Conservation (phyloP, 1,284 basidiomycete genomes). For the Ceratobasidium sp. region DNA sequence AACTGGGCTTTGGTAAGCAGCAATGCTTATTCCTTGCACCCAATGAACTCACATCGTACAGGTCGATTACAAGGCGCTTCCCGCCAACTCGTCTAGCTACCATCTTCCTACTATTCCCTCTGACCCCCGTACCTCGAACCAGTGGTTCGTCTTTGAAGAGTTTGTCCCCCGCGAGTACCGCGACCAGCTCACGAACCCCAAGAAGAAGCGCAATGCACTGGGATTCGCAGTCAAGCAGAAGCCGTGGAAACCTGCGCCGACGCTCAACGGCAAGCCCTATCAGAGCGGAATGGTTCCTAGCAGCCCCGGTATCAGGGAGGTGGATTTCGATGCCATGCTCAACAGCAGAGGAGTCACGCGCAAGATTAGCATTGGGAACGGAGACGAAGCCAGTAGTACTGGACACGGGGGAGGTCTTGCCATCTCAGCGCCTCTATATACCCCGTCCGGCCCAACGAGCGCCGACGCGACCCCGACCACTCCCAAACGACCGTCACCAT, state of each 20-base stretch:
- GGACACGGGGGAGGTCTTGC: not conserved
- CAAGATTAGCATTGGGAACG: constrained; percentile 63
- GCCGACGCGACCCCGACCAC: constrained; percentile 40
- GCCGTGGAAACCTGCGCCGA: constrained; percentile 77
- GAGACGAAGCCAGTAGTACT: constrained; percentile 41
- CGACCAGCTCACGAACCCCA: constrained; percentile 66
- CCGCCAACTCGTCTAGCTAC: constrained; percentile 47
- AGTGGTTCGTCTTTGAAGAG: constrained; percentile 83
- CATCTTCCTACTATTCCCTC: constrained; percentile 43
- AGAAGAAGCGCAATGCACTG: constrained; percentile 49
- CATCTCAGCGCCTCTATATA: constrained; percentile 31
- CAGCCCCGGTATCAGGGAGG: constrained; percentile 59
- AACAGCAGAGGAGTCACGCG: constrained; percentile 58
- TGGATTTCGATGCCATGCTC: constrained; percentile 81
- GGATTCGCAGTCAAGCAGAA: constrained; percentile 52
- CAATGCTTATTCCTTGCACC: not conserved
- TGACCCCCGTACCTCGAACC: constrained; percentile 63
- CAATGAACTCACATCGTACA: constrained; percentile 48
- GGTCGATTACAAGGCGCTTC: constrained; percentile 83
- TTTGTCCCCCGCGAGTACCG: constrained; percentile 86
- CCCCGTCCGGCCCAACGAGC: constrained; percentile 22
- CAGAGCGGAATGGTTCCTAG: constrained; percentile 69
- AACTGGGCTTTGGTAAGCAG: constrained; percentile 88
- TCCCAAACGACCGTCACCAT: not conserved
- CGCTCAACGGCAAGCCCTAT: constrained; percentile 77